A percentile compares a stretch with the other conserved stretches of the same genome.
These are phyloP conservation scores for Cerioporus squamosus DNA, from an alignment of 1,284 basidiomycete species.

Conservation along the genomic window DNA sequence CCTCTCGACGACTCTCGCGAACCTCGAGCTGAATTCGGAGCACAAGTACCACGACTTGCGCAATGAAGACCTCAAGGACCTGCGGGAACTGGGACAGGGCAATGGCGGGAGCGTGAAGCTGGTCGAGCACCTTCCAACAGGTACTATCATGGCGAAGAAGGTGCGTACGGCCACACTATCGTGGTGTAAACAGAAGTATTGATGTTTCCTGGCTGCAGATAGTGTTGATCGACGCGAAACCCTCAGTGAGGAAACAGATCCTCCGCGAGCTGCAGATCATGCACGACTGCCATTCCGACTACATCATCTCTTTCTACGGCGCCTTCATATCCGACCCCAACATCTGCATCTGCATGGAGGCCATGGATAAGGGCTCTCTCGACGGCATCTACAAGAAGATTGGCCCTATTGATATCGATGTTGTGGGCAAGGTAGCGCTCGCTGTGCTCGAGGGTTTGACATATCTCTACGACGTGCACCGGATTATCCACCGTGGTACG, in stretches of 20 bases:
- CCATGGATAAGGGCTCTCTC: slow-evolving; percentile 90
- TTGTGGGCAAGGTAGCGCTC: slow-evolving; percentile 90
- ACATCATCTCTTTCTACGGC: slow-evolving; percentile 97
- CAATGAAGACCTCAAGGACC: slow-evolving; percentile 82
- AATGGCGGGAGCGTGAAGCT: slow-evolving; percentile 98
- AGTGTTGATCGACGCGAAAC: slow-evolving; percentile 97
- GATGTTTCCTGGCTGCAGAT: slow-evolving; percentile 56
- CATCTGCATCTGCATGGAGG: slow-evolving; percentile 99
- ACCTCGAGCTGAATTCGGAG: slow-evolving; percentile 75
- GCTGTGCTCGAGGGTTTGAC: slow-evolving; percentile 94
- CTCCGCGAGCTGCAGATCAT: slow-evolving; percentile 97
- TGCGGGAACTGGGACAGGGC: slow-evolving; percentile 93
- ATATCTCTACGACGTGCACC: slow-evolving; percentile 98
- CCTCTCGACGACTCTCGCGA: slow-evolving; percentile 75
- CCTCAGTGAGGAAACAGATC: slow-evolving; percentile 97
- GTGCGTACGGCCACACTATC: slow-evolving; percentile 46
- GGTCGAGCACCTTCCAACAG: slow-evolving; percentile 91
- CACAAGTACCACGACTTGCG: slow-evolving; percentile 73
- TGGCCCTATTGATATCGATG: slow-evolving; percentile 87
- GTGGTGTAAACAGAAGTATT: not conserved
- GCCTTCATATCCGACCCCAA: slow-evolving; percentile 96
- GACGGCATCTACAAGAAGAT: slow-evolving; percentile 95
- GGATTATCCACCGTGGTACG: slow-evolving; percentile 97
- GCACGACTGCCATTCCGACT: slow-evolving; percentile 93
- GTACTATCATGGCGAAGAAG: slow-evolving; percentile 95